A percentile compares a stretch with the other conserved stretches of the same genome.
phyloP scores from a whole-genome alignment of 345 rosid genomes.

The Citrus medica region DNA sequence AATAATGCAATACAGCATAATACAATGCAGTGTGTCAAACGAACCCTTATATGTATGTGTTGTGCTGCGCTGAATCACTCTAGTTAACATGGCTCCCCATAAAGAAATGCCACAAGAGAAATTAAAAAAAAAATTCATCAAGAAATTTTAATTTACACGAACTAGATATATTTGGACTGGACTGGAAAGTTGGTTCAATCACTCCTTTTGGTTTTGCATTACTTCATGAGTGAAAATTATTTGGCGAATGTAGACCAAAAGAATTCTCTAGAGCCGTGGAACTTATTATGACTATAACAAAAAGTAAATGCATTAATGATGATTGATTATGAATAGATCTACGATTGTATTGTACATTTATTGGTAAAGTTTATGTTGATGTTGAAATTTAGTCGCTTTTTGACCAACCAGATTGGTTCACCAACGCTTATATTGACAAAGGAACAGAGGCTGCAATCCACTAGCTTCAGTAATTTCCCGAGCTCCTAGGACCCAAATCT shows the following conservation, averaged over 20 bases:
- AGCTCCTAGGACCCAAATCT: no score
- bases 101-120: background rate
- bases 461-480: no score
- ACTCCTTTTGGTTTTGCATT: constrained; percentile 76
- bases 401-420: no score
- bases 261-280: constrained; percentile 44
- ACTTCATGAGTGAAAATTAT: constrained; percentile 43
- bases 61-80: no score
- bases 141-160: no score
- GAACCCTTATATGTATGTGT: no score
- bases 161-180: constrained; percentile 24
- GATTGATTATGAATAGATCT: background rate
- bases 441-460: no score
- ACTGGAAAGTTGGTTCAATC: constrained; percentile 60
- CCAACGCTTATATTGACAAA: no score
- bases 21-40: no score
- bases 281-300: constrained; percentile 39
- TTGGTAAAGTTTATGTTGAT: background rate
- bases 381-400: no score
- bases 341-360: background rate
- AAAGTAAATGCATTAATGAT: constrained; percentile 28
- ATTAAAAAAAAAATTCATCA: no score
- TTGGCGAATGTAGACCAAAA: constrained; percentile 25
- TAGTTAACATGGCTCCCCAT: background rate
- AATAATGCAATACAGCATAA: no score